A percentile compares a stretch with the other conserved stretches of the same genome.
These are phyloP conservation scores for Pogostemon cablin DNA, from an alignment of 257 asterid genomes.

Conservation along the genomic window DNA sequence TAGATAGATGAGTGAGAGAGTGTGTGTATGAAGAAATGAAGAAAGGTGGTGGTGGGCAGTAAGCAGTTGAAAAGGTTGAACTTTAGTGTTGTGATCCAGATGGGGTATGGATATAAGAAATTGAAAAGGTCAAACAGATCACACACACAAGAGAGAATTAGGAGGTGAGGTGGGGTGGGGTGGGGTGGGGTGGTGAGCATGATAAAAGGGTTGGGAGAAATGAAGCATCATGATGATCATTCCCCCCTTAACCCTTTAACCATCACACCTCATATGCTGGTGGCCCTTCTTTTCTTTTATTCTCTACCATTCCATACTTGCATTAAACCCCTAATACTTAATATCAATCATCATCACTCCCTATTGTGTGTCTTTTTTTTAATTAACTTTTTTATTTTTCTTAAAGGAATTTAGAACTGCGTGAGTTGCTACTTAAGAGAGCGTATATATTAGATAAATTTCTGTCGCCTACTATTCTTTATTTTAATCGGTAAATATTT, in stretches of 20 bases:
- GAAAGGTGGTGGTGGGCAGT: constrained; percentile 34
- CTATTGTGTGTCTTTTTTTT: not conserved
- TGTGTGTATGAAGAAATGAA: not conserved
- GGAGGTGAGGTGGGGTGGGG: constrained; percentile 10
- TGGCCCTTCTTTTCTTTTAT: not conserved
- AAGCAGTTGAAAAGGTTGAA: constrained; percentile 37
- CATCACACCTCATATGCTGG: constrained; percentile 33
- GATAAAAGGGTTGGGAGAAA: constrained; percentile 39
- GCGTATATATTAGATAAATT: too few species aligned
- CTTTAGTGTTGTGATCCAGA: constrained; percentile 37
- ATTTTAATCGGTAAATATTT: too few species aligned
- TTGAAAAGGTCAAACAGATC: constrained; percentile 8
- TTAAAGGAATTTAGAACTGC: too few species aligned
- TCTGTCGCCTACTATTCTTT: too few species aligned
- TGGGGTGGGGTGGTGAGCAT: constrained; percentile 34
- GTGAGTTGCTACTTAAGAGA: too few species aligned
- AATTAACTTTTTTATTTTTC: not conserved
- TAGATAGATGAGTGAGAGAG: too few species aligned
- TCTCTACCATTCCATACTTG: constrained; percentile 20
- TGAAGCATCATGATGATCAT: constrained; percentile 47
- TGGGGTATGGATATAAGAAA: constrained; percentile 14
- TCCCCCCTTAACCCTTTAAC: constrained; percentile 35
- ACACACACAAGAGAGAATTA: not conserved
- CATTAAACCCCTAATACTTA: constrained; percentile 25
- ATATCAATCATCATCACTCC: constrained; percentile 12